Conservation (phyloP, 2,329 filamentous ascomycete species). For the Talaromyces atroroseus region DNA sequence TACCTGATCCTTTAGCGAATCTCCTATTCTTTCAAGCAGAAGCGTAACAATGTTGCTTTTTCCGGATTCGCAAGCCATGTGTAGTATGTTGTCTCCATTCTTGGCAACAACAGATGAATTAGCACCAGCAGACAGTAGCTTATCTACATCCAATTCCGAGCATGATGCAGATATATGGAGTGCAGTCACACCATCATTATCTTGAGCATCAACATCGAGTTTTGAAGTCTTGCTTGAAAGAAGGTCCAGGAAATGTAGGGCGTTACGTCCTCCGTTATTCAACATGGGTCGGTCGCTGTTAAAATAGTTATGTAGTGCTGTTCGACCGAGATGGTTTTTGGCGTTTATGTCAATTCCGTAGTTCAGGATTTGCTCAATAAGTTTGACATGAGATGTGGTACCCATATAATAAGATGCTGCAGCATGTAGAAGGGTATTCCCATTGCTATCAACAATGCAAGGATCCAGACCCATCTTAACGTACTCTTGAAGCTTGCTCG, state of each 20-base stretch:
- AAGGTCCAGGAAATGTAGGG: neutral
- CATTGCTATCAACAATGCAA: neutral
- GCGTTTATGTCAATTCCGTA: neutral
- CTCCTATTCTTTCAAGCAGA: neutral
- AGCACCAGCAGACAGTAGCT: neutral
- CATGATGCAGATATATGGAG: neutral
- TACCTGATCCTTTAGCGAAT: neutral
- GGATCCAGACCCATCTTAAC: neutral
- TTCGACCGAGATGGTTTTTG: neutral
- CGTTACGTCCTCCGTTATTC: neutral
- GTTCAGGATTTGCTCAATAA: neutral
- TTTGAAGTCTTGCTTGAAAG: neutral
- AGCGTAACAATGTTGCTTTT: neutral
- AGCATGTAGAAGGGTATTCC: neutral
- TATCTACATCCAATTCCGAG: neutral
- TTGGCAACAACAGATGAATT: neutral
- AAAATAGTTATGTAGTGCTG: neutral
- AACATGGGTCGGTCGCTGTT: neutral
- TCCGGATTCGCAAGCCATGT: neutral
- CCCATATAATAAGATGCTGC: neutral
- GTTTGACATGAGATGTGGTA: neutral
- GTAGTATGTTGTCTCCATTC: neutral
- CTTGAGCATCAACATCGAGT: neutral
- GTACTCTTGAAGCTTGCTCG: neutral
- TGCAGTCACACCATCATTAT: neutral